Evolutionary conservation across 257 asterid species (phyloP).

Genomic region (Knoxia roxburghii): DNA sequence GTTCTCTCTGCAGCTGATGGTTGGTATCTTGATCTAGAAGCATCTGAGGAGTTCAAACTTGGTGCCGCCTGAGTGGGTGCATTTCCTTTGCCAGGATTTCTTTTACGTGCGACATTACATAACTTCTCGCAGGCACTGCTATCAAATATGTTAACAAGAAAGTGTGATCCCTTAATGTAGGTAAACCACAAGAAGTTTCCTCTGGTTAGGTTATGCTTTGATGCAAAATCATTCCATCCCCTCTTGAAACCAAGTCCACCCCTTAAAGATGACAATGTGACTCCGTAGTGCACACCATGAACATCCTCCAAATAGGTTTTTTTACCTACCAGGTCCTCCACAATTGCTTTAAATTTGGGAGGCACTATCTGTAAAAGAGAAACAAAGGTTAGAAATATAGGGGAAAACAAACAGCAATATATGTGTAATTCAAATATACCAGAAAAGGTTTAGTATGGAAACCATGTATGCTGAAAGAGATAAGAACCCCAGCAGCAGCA

Average conservation of each 20-base stretch:
- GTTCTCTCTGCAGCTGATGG: conserved; percentile 2
- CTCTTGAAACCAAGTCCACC: conserved; percentile 37
- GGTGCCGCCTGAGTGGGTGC: conserved; percentile 15
- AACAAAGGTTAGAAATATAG: background rate
- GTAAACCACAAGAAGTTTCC: conserved; percentile 44
- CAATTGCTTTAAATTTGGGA: conserved; percentile 32
- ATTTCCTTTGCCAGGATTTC: conserved; percentile 11
- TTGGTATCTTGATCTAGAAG: conserved; percentile 18
- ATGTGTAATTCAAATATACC: background rate
- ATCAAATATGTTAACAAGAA: conserved; percentile 42
- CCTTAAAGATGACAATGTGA: conserved; percentile 25
- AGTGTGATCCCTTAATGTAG: conserved; percentile 30
- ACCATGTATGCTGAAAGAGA: too few species aligned
- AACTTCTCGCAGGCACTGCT: conserved; percentile 35
- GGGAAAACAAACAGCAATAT: background rate
- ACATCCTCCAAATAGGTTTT: conserved; percentile 48
- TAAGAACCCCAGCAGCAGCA: background rate
- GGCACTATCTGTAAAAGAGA: conserved; percentile 59
- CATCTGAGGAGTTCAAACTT: conserved; percentile 17
- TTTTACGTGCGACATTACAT: conserved; percentile 10
- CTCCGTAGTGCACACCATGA: conserved; percentile 36
- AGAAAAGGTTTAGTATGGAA: background rate
- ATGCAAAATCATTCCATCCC: conserved; percentile 57
- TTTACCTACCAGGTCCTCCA: conserved; percentile 28
- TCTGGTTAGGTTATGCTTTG: conserved; percentile 30